phyloP scores from a whole-genome alignment of 2,329 filamentous ascomycete species.

The Colletotrichum graminicola region DNA sequence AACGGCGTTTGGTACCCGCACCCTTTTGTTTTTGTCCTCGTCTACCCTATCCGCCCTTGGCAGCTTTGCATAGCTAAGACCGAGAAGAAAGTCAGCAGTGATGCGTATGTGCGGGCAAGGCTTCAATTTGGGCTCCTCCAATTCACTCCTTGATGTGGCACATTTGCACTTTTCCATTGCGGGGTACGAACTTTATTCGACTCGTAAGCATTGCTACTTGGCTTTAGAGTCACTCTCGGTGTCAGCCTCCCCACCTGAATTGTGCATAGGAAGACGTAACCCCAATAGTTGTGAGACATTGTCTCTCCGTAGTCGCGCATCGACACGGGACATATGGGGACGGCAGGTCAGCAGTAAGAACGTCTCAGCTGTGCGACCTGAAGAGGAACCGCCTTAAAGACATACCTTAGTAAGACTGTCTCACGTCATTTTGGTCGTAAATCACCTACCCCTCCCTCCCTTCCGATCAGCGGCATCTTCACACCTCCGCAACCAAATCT shows the following conservation, averaged over 20 bases:
- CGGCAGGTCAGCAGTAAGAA: constrained; percentile 32
- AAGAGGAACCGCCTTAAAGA: too few species aligned
- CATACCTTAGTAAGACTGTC: constrained; percentile 12
- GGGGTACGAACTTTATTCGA: constrained; percentile 6
- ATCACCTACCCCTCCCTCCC: constrained; percentile 29
- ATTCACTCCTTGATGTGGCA: background rate
- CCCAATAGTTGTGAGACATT: constrained; percentile 26
- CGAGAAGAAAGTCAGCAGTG: background rate
- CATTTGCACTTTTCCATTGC: background rate
- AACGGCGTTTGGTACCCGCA: too few species aligned
- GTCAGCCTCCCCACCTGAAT: background rate
- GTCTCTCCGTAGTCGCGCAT: background rate
- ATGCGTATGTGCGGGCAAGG: background rate
- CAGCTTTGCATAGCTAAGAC: background rate
- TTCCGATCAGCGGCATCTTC: constrained; percentile 11
- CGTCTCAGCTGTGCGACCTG: constrained; percentile 6
- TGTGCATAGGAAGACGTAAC: constrained; percentile 8
- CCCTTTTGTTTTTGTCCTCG: too few species aligned
- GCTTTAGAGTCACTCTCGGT: background rate
- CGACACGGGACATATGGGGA: background rate
- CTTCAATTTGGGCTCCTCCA: background rate
- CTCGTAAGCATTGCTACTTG: background rate
- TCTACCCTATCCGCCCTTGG: too few species aligned
- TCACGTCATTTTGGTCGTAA: constrained; percentile 32
- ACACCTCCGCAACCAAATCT: constrained; percentile 19